Conservation (phyloP, 441 rosid genomes). For the Corymbia calophylla region DNA sequence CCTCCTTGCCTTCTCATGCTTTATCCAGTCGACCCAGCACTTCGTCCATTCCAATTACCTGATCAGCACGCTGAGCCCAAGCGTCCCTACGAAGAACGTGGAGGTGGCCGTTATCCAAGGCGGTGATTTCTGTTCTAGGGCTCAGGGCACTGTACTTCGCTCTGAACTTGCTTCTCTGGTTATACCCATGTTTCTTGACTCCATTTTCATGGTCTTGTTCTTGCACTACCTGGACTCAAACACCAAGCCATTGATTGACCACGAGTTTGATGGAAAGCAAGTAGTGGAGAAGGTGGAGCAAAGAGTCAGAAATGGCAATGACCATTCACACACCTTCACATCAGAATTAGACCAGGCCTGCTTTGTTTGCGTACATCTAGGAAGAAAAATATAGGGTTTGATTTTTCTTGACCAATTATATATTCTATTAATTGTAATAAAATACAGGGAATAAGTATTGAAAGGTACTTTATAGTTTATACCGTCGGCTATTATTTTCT, state of each 20-base stretch:
- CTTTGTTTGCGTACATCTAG: not conserved
- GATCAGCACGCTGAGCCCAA: not conserved
- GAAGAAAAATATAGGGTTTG: not conserved
- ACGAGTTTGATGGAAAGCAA: not conserved
- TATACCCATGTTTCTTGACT: constrained; percentile 7
- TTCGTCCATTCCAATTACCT: constrained; percentile 11
- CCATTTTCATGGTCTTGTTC: not conserved
- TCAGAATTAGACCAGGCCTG: not conserved
- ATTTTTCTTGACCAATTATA: not conserved
- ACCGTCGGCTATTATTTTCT: too few species aligned
- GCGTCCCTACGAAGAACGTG: not conserved
- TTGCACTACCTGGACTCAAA: constrained; percentile 4
- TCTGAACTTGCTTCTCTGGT: constrained; percentile 5
- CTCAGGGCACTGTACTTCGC: constrained; percentile 14
- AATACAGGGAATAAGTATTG: not conserved
- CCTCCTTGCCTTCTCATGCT: constrained; percentile 61
- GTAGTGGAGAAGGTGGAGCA: not conserved
- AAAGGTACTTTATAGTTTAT: too few species aligned
- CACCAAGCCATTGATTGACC: not conserved
- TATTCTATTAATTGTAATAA: too few species aligned
- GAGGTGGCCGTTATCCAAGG: constrained; percentile 3
- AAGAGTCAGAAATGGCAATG: not conserved
- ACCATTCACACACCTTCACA: not conserved
- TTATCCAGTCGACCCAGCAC: constrained; percentile 49
- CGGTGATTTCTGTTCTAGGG: constrained; percentile 7